phyloP scores from a whole-genome alignment of 1,139 yeast genomes.

The Hyphopichia fennica region DNA sequence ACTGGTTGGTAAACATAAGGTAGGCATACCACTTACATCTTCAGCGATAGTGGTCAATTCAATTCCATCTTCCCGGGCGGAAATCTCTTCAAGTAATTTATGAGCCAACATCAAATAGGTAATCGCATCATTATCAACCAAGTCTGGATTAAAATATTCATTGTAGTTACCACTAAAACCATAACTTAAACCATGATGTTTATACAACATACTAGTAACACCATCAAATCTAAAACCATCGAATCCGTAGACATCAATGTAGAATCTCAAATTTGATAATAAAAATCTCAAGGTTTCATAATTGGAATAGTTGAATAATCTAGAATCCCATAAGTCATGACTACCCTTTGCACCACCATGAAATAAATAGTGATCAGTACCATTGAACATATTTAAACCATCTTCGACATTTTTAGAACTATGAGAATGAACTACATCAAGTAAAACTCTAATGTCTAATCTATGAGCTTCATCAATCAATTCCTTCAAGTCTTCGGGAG shows the following conservation, averaged over 20 bases:
- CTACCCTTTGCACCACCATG: conserved; percentile 83
- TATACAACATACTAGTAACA: conserved; percentile 88
- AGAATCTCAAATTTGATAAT: conserved; percentile 83
- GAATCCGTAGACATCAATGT: conserved; percentile 77
- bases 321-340: conserved; percentile 94
- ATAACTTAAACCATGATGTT: conserved; percentile 88
- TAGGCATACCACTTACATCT: conserved; percentile 97
- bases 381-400: conserved; percentile 91
- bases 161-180: conserved; percentile 92
- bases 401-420: conserved; percentile 93
- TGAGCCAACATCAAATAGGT: conserved; percentile 88
- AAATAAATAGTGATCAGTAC: conserved; percentile 93
- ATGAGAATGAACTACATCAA: conserved; percentile 95
- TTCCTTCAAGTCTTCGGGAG: conserved; percentile 92
- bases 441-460: conserved; percentile 78
- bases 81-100: conserved; percentile 59
- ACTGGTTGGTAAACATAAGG: conserved; percentile 71
- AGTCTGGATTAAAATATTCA: conserved; percentile 79
- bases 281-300: conserved; percentile 89
- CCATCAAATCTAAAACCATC: conserved; percentile 98
- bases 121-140: conserved; percentile 87
- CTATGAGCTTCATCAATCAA: conserved; percentile 90
- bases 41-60: conserved; percentile 84
- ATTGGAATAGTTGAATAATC: conserved; percentile 85
- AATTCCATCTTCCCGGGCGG: conserved; percentile 36